These are phyloP conservation scores for Ganoderma sp. DNA, from an alignment of 1,284 basidiomycete species.

Conservation along the genomic window DNA sequence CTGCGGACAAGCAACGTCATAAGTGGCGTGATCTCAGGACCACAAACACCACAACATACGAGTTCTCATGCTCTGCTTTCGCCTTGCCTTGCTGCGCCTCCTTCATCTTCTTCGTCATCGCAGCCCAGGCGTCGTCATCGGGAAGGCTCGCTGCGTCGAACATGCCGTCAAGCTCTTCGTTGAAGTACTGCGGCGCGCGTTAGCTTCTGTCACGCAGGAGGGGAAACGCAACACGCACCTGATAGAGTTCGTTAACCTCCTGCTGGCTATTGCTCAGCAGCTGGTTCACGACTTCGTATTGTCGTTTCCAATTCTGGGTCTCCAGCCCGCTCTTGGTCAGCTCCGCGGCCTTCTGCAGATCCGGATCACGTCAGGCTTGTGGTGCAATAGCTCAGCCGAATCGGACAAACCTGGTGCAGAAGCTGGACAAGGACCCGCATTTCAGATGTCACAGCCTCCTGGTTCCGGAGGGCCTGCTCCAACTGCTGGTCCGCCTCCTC, in stretches of 20 bases:
- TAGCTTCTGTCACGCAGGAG: neutral
- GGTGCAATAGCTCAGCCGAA: conserved; percentile 45
- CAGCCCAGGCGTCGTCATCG: conserved; percentile 77
- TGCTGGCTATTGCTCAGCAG: conserved; percentile 77
- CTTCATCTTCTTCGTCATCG: conserved; percentile 74
- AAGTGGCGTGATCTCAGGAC: neutral
- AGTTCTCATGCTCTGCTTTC: conserved; percentile 74
- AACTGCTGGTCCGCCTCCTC: conserved; percentile 64
- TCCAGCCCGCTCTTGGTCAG: conserved; percentile 68
- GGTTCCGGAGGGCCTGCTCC: conserved; percentile 53
- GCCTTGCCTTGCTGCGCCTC: conserved; percentile 80
- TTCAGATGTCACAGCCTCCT: conserved; percentile 57
- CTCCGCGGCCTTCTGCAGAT: conserved; percentile 47
- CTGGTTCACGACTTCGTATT: conserved; percentile 78
- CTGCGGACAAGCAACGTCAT: conserved; percentile 44
- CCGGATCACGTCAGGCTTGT: conserved; percentile 21
- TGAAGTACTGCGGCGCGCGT: conserved; percentile 72
- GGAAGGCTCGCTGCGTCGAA: conserved; percentile 82
- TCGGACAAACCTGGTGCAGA: conserved; percentile 59
- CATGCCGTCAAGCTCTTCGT: conserved; percentile 90
- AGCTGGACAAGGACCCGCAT: conserved; percentile 55
- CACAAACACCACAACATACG: conserved; percentile 53
- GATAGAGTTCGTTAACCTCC: conserved; percentile 91
- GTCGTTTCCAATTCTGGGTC: conserved; percentile 70
- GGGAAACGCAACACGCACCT: conserved; percentile 56